These are phyloP conservation scores for Penicillium bovifimosum DNA, from an alignment of 495 filamentous ascomycete species.

Conservation along the genomic window DNA sequence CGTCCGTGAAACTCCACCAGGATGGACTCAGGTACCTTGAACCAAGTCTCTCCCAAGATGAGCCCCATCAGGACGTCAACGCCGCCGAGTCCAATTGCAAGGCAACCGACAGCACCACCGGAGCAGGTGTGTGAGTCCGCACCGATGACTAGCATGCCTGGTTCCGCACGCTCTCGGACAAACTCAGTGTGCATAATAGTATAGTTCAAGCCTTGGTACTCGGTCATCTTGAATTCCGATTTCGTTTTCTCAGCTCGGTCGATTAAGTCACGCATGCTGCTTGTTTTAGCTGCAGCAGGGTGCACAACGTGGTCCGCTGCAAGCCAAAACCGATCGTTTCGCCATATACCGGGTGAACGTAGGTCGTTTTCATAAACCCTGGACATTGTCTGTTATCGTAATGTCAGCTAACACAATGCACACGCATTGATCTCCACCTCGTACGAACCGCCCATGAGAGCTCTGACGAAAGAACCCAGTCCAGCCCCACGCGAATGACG, in stretches of 20 bases:
- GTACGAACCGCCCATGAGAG: slow-evolving; percentile 30
- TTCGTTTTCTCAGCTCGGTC: not conserved
- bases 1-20: slow-evolving; percentile 25
- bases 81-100: slow-evolving; percentile 41
- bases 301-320: slow-evolving; percentile 44
- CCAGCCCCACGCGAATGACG: slow-evolving; percentile 12
- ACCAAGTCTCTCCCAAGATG: slow-evolving; percentile 44
- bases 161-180: slow-evolving; percentile 37
- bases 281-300: slow-evolving; percentile 25
- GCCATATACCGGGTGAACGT: slow-evolving; percentile 34
- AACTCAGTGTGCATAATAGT: slow-evolving; percentile 43
- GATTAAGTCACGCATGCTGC: not conserved
- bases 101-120: slow-evolving; percentile 33
- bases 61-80: slow-evolving; percentile 43
- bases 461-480: slow-evolving; percentile 42
- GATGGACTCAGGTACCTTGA: slow-evolving; percentile 38
- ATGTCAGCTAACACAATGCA: not conserved
- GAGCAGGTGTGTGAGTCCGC: slow-evolving; percentile 47
- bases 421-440: not conserved
- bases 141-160: slow-evolving; percentile 42
- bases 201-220: not conserved
- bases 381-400: not conserved
- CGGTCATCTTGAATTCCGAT: not conserved
- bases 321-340: slow-evolving; percentile 48
- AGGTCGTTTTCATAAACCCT: slow-evolving; percentile 9